Conservation (phyloP, 2,329 filamentous ascomycete genomes). For the Ascochyta clinopodiicola region DNA sequence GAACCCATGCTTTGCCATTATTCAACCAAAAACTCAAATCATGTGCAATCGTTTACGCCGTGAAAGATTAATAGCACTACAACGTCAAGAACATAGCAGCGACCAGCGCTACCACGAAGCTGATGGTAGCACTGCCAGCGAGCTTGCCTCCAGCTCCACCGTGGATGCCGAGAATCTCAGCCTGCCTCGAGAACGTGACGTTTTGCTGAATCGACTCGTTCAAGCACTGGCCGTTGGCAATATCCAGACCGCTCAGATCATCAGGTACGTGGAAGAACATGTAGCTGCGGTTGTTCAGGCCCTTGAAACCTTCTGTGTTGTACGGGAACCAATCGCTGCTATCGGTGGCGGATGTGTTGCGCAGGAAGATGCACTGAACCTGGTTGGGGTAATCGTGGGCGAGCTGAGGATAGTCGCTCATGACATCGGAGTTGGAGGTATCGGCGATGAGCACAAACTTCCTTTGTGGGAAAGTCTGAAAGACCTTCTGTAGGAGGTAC, state of each 20-base stretch:
- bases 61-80: constrained; percentile 18
- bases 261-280: constrained; percentile 82
- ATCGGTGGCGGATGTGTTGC: constrained; percentile 77
- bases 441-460: constrained; percentile 80
- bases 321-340: constrained; percentile 73
- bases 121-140: constrained; percentile 37
- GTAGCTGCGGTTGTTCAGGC: constrained; percentile 69
- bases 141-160: constrained; percentile 34
- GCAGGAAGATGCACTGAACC: constrained; percentile 78
- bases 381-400: constrained; percentile 71
- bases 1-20: background rate
- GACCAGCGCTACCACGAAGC: constrained; percentile 43
- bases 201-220: constrained; percentile 72
- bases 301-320: constrained; percentile 74
- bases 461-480: constrained; percentile 75
- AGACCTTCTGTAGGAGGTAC: constrained; percentile 73
- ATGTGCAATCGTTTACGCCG: background rate
- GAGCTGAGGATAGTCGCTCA: constrained; percentile 68
- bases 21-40: background rate
- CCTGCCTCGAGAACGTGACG: constrained; percentile 65
- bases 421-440: constrained; percentile 78
- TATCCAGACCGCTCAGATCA: constrained; percentile 70
- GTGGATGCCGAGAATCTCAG: constrained; percentile 46
- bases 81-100: constrained; percentile 35
- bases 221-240: constrained; percentile 71